Conservation (phyloP, 2,329 filamentous ascomycete species). For the Alternaria sp. region DNA sequence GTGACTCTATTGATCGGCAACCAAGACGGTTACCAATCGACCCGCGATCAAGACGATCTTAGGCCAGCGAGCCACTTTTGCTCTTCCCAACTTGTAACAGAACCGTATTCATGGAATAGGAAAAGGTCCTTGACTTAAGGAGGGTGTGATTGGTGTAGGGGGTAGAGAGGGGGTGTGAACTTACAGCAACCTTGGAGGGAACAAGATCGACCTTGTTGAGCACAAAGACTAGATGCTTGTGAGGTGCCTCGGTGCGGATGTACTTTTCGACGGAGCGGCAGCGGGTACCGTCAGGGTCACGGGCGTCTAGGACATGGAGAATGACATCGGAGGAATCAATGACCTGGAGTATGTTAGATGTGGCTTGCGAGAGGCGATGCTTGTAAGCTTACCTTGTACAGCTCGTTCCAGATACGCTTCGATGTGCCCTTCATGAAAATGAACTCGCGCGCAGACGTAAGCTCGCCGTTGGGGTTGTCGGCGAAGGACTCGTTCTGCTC, state of each 20-base stretch:
- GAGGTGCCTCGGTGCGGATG: constrained; percentile 87
- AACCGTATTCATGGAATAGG: constrained; percentile 73
- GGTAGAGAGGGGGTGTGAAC: constrained; percentile 52
- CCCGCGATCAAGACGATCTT: constrained; percentile 68
- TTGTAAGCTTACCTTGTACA: constrained; percentile 74
- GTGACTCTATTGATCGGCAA: constrained; percentile 73
- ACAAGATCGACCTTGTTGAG: constrained; percentile 93
- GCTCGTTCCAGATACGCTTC: constrained; percentile 83
- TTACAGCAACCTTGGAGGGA: constrained; percentile 91
- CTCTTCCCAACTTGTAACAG: constrained; percentile 99
- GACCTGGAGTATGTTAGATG: background rate
- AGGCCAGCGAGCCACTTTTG: constrained; percentile 72
- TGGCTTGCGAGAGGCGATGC: accelerated
- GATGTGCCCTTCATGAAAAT: constrained; percentile 95
- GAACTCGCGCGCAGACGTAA: constrained; percentile 61
- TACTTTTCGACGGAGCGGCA: constrained; percentile 94
- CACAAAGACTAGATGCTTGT: constrained; percentile 92
- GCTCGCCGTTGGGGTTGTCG: constrained; percentile 48
- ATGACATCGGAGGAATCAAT: constrained; percentile 96
- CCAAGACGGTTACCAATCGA: constrained; percentile 90
- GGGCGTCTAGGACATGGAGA: constrained; percentile 61
- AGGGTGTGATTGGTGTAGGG: constrained; percentile 59
- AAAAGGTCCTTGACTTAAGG: constrained; percentile 90
- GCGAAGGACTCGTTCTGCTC: constrained; percentile 49
- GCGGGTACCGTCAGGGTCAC: constrained; percentile 69